These are phyloP conservation scores for Pascua sp. DNA, from an alignment of 1,284 basidiomycete species.

Conservation along the genomic window DNA sequence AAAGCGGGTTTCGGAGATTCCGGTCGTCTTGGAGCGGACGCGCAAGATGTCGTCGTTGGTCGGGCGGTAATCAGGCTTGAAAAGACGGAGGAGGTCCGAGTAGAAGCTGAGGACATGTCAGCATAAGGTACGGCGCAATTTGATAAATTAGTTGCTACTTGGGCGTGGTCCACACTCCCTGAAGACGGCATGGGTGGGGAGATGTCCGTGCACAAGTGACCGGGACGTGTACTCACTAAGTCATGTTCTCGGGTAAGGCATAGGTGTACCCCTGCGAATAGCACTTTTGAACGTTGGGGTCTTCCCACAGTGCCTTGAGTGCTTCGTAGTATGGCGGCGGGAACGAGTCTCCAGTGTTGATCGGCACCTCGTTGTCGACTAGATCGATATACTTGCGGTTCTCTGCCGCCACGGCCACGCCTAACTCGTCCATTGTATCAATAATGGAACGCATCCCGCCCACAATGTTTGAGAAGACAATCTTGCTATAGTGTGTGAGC, in stretches of 20 bases:
- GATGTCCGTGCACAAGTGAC: no score
- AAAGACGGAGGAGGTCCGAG: slow-evolving; percentile 72
- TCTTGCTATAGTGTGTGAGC: slow-evolving; percentile 59
- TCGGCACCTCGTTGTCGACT: slow-evolving; percentile 65
- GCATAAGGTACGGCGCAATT: no score
- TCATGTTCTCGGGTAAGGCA: slow-evolving; percentile 73
- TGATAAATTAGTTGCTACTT: no score
- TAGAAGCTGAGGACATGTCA: slow-evolving; percentile 61
- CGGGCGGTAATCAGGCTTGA: slow-evolving; percentile 66
- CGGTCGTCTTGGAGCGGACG: slow-evolving; percentile 70
- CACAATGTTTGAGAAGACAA: slow-evolving; percentile 87
- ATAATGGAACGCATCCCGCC: slow-evolving; percentile 76
- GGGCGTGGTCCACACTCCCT: no score
- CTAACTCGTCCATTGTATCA: slow-evolving; percentile 85
- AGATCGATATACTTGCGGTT: slow-evolving; percentile 58
- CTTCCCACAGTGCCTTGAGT: slow-evolving; percentile 71
- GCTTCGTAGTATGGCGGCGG: slow-evolving; percentile 63
- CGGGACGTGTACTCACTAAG: slow-evolving; percentile 54
- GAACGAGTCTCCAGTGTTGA: slow-evolving; percentile 76
- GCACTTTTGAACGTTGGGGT: slow-evolving; percentile 68
- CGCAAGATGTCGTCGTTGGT: slow-evolving; percentile 78
- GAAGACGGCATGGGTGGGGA: no score
- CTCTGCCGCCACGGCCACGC: slow-evolving; percentile 63
- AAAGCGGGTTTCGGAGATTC: slow-evolving; percentile 91
- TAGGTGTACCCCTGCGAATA: slow-evolving; percentile 76